A percentile compares a stretch with the other conserved stretches of the same genome.
These are phyloP conservation scores for Colletotrichum tabaci DNA, from an alignment of 2,329 filamentous ascomycete genomes.

Conservation along the genomic window DNA sequence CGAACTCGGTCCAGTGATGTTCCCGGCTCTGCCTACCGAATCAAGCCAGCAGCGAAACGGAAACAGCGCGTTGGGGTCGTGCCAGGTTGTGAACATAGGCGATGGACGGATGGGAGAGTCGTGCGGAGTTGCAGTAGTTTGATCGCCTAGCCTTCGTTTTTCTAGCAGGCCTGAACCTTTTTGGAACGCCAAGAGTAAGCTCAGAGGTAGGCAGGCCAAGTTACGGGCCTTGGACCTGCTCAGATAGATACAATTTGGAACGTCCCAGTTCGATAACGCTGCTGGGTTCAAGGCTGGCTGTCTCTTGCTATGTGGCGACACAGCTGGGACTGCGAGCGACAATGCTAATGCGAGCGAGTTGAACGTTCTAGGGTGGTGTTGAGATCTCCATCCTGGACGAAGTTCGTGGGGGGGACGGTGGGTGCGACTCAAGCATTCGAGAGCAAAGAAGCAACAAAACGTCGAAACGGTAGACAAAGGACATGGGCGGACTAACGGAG, in stretches of 20 bases:
- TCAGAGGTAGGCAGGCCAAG: slow-evolving; percentile 11
- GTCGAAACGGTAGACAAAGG: slow-evolving; percentile 6
- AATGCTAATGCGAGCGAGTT: slow-evolving; percentile 17
- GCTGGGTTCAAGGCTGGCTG: slow-evolving; percentile 14
- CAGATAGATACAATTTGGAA: background rate
- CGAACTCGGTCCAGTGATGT: slow-evolving; percentile 6
- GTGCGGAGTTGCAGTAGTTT: background rate
- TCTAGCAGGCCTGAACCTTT: slow-evolving; percentile 13
- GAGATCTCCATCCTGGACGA: slow-evolving; percentile 8
- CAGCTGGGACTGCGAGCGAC: background rate
- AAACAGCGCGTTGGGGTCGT: slow-evolving; percentile 7
- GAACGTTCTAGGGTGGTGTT: slow-evolving; percentile 14
- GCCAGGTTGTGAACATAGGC: background rate
- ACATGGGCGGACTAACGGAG: background rate
- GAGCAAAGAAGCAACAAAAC: background rate
- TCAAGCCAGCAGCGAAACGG: slow-evolving; percentile 20
- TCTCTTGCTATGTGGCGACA: slow-evolving; percentile 19
- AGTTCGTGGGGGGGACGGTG: slow-evolving; percentile 13
- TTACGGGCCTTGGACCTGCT: background rate
- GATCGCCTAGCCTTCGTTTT: slow-evolving; percentile 10
- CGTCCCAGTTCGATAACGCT: background rate
- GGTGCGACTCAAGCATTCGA: background rate
- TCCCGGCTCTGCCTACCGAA: slow-evolving; percentile 28
- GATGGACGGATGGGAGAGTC: slow-evolving; percentile 6
- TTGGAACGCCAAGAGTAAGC: slow-evolving; percentile 19